Evolutionary conservation across 208 protist genomes (phyloP), one percentile per base, ranked within the genome.

Genomic region (Strigomonas galati): DNA sequence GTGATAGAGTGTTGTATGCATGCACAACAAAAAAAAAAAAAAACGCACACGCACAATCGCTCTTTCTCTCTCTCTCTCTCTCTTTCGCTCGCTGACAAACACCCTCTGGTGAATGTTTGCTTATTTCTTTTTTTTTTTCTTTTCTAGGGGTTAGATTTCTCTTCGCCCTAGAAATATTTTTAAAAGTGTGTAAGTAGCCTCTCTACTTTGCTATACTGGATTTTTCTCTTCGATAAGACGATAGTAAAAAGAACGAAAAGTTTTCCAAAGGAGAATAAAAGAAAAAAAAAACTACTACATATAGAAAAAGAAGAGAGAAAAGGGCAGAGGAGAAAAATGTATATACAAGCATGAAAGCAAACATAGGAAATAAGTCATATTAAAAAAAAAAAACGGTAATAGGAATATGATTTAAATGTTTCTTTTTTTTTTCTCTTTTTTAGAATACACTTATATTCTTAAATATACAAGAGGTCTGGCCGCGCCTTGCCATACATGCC

Each of bases 381-480:
- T 19, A 21, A 51, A 59, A 40, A 53, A 4, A 4, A 53, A n/a
- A 4, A 27, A 26, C 23, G 15, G 19, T 9, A 53, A 17, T 53
- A 53, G 5, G 7, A 4, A 53, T 53, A 17, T 7, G 6, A 44
- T 21, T 32, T 3, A 43, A 26, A 2, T 35, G 35, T 40, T 40
- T 40, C 37, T 53, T 62, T 49, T 23, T 43, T 51, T 73, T 35
- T 49, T 5, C 59, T 40, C 28, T 2, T 65, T 23, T 57, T 57
- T 71, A 56, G 21, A 19, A 51, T 46, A 14, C 24, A 19, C 51
- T 58, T 53, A 1, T n/a, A n/a, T n/a, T n/a, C n/a, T 71, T 49
- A 77, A 15, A 81, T 30, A 24, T 78, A 78, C 54, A 87, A 75
- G 24, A 93, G 71, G 62, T 93, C 81, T 0, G 64, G 67, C 12